phyloP scores from a whole-genome alignment of 2,329 filamentous ascomycete genomes.

The Neonectria sp. region DNA sequence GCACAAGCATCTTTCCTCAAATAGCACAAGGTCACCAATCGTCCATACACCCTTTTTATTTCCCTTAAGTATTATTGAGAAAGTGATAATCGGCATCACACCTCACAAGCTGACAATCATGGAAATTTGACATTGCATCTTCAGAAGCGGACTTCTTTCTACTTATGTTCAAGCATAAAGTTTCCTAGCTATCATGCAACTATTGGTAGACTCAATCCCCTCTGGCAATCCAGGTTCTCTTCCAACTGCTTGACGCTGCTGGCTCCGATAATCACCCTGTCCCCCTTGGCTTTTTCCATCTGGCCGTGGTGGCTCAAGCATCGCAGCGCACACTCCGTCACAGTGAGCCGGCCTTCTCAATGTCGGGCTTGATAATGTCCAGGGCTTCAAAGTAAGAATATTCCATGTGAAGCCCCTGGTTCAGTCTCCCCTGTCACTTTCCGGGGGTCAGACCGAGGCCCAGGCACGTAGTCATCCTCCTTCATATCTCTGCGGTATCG shows the following conservation, averaged over 20 bases:
- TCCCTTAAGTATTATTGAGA: too few relatives aligned
- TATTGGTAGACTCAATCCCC: too few relatives aligned
- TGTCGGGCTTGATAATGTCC: constrained; percentile 72
- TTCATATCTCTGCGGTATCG: constrained; percentile 57
- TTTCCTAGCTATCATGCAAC: too few relatives aligned
- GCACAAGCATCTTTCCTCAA: too few relatives aligned
- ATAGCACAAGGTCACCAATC: too few relatives aligned
- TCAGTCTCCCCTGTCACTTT: constrained; percentile 20
- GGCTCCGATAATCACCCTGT: constrained; percentile 67
- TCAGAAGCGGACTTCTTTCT: too few relatives aligned
- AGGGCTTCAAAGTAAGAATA: constrained; percentile 71
- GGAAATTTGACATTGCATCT: too few relatives aligned
- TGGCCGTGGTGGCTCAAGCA: constrained; percentile 78
- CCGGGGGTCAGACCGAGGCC: constrained; percentile 39
- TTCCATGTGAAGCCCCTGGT: constrained; percentile 69
- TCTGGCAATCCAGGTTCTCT: constrained; percentile 72
- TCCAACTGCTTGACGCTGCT: constrained; percentile 64
- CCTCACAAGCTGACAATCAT: too few relatives aligned
- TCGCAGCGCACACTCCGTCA: constrained; percentile 78
- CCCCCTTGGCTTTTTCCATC: constrained; percentile 60
- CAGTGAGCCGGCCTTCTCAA: constrained; percentile 73
- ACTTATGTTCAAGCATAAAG: too few relatives aligned
- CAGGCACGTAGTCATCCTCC: constrained; percentile 47
- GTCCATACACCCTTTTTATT: too few relatives aligned
- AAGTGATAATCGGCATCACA: too few relatives aligned